A percentile compares a stretch with the other conserved stretches of the same genome.
Conservation (phyloP, 768 basidiomycete species). For the Amanita jacksonii region DNA sequence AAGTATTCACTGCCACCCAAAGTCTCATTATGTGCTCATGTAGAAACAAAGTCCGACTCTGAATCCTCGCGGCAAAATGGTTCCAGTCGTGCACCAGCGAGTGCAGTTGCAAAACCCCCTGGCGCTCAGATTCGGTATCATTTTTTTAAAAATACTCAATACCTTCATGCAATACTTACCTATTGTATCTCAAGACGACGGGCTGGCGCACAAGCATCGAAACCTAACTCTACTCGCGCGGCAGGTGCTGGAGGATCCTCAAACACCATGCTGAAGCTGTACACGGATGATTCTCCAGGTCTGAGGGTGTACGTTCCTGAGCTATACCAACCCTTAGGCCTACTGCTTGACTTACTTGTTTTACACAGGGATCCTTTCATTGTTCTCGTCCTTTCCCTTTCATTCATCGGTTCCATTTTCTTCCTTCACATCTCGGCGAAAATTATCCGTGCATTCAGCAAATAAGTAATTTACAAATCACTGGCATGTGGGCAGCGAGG, state of each 20-base stretch:
- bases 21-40: background rate
- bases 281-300: conserved; percentile 97
- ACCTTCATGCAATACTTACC: conserved; percentile 6
- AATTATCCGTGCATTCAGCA: conserved; percentile 84
- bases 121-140: conserved; percentile 77
- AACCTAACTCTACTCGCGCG: conserved; percentile 81
- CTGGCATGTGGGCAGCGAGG: background rate
- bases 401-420: conserved; percentile 97
- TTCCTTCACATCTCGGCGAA: conserved; percentile 97
- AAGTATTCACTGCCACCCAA: conserved; percentile 8
- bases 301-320: conserved; percentile 78
- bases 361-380: conserved; percentile 83
- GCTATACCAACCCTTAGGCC: background rate
- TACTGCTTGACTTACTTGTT: conserved; percentile 4
- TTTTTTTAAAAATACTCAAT: background rate
- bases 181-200: conserved; percentile 43
- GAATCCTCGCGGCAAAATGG: conserved; percentile 46
- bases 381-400: conserved; percentile 89
- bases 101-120: conserved; percentile 59
- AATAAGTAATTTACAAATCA: conserved; percentile 30
- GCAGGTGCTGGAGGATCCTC: conserved; percentile 95
- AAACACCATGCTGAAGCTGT: conserved; percentile 97
- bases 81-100: conserved; percentile 28
- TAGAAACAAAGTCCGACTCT: conserved; percentile 59
- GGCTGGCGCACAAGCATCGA: conserved; percentile 50